Percentiles rank a stretch among this genome's conserved stretches.
phyloP scores from a whole-genome alignment of 371 early-diverging fungal genomes.

The Rhizopus arrhizus region DNA sequence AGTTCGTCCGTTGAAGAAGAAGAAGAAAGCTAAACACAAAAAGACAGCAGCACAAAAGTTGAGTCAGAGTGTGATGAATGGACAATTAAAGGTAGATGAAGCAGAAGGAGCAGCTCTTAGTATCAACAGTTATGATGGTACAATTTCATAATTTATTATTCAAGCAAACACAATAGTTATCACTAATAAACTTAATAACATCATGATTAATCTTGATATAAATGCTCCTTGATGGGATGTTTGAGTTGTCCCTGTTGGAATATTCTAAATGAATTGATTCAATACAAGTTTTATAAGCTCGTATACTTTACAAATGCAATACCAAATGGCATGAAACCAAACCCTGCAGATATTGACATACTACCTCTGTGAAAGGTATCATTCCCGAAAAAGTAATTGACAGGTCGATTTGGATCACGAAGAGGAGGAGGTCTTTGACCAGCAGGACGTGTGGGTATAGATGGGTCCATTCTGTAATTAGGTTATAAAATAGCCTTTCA shows the following conservation, averaged over 20 bases:
- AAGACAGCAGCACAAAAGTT: constrained; percentile 49
- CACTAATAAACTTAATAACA: constrained; percentile 65
- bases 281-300: no score
- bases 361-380: constrained; percentile 50
- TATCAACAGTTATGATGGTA: constrained; percentile 37
- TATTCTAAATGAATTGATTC: constrained; percentile 23
- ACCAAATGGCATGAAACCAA: constrained; percentile 65
- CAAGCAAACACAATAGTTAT: constrained; percentile 66
- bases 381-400: constrained; percentile 48
- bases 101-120: constrained; percentile 28
- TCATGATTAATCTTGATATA: constrained; percentile 67
- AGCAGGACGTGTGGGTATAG: constrained; percentile 68
- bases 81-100: constrained; percentile 52
- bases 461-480: constrained; percentile 33
- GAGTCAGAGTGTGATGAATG: constrained; percentile 48
- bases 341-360: constrained; percentile 54
- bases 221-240: constrained; percentile 63
- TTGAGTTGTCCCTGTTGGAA: constrained; percentile 26
- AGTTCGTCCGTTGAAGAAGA: constrained; percentile 57
- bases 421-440: constrained; percentile 71
- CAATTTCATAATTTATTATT: constrained; percentile 1
- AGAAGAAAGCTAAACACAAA: constrained; percentile 42
- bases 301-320: constrained; percentile 56
- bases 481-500: no score
- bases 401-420: constrained; percentile 53